phyloP scores from a whole-genome alignment of 257 asterid genomes.

The Linderniella brevidens region DNA sequence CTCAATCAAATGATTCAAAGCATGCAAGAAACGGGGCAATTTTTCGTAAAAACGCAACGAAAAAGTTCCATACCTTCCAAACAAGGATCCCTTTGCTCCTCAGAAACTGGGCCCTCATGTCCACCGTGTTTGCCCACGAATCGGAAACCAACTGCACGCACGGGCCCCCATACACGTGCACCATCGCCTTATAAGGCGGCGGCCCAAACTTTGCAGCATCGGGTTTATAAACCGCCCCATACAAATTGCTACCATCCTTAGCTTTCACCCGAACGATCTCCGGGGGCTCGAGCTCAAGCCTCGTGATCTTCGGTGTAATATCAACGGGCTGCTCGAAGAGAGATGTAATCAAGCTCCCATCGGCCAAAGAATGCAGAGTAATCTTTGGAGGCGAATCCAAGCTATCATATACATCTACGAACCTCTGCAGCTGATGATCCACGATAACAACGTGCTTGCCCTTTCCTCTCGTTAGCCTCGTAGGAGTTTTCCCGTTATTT shows the following conservation, averaged over 20 bases:
- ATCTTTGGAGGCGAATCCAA: conserved; percentile 61
- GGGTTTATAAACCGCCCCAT: conserved; percentile 73
- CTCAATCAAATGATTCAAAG: conserved; percentile 14
- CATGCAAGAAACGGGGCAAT: conserved; percentile 8
- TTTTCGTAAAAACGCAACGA: conserved; percentile 2
- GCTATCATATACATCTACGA: conserved; percentile 66
- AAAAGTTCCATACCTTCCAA: conserved; percentile 60
- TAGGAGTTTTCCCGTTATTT: conserved; percentile 25
- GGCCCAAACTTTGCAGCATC: conserved; percentile 64
- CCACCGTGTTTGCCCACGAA: conserved; percentile 84
- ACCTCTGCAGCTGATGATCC: conserved; percentile 70
- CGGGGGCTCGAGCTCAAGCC: conserved; percentile 55
- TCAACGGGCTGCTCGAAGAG: conserved; percentile 42
- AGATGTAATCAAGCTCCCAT: conserved; percentile 43
- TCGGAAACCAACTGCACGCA: conserved; percentile 61
- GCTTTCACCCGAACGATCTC: conserved; percentile 47
- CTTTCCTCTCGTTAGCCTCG: conserved; percentile 56
- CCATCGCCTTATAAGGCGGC: conserved; percentile 87
- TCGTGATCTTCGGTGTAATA: conserved; percentile 22
- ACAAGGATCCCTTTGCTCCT: conserved; percentile 76
- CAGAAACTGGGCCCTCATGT: conserved; percentile 87
- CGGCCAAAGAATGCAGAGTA: conserved; percentile 44
- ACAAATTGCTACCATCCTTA: conserved; percentile 55
- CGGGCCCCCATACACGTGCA: conserved; percentile 95
- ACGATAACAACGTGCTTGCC: conserved; percentile 78